Evolutionary conservation across 192 early-diverging fungal species (phyloP), one percentile per base, ranked within the genome.

Genomic region (Backusella luteola): DNA sequence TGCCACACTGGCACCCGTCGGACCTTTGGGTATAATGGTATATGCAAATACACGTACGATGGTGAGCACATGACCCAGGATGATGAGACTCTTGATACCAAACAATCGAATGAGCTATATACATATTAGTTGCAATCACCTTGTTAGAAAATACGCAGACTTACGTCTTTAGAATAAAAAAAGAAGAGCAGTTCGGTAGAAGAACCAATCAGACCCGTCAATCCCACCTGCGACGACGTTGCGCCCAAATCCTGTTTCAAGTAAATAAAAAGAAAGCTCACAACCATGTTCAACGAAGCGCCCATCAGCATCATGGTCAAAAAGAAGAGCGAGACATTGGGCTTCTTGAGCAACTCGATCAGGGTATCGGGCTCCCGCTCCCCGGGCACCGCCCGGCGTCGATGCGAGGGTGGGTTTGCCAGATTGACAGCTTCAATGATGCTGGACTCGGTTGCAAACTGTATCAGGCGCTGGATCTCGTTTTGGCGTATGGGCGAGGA

Each of bases 301-400:
- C 85, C 85, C 85, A 85, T 85, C n/a, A 85, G 35, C 77, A 85
- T 77, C 85, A 85, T 85, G 19, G 79, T 83, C 5, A 76, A 11
- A 41, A 84, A 84, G 68, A 85, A 84, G 6, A 79, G 42, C 23
- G 75, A 76, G 0, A 85, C 85, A 17, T 74, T 34, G 12, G 78
- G 80, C 17, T 80, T 78, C 29, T 49, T 79, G 6, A 85, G 32
- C 35, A 85, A 59, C 35, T 81, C 73, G 1, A 80, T 23, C 5
- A 81, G 53, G 2, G 84, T 79, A 3, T 77, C 81, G 11, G 85
- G 77, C 12, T 74, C 32, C 15, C 23, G 59, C 39, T 49, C 66
- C 14, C 70, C 67, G 4, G 67, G 34, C 1, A 74, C 76, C 2
- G 56, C 41, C 19, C 35, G 67, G 17, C 73, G 56, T 35, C 78